phyloP scores from a whole-genome alignment of 805 yeast species.

The Suhomyces pyralidae region DNA sequence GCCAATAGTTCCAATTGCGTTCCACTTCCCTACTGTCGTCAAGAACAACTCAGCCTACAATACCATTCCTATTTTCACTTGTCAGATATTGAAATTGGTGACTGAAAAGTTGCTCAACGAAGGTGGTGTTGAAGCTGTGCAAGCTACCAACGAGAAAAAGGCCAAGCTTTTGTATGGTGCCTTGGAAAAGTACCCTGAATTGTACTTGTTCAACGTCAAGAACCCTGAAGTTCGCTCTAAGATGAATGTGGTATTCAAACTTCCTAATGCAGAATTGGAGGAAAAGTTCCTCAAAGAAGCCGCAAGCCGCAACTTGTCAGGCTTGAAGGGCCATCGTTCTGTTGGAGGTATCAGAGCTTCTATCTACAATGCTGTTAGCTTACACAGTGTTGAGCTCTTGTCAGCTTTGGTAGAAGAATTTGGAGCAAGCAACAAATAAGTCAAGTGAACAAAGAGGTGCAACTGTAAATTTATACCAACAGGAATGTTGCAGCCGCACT shows the following conservation, averaged over 20 bases:
- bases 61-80: constrained; percentile 91
- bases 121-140: constrained; percentile 74
- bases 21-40: constrained; percentile 82
- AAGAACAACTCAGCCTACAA: constrained; percentile 91
- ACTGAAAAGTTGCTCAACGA: constrained; percentile 54
- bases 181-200: constrained; percentile 61
- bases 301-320: constrained; percentile 54
- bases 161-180: constrained; percentile 61
- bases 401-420: constrained; percentile 58
- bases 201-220: constrained; percentile 67
- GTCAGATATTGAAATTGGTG: constrained; percentile 81
- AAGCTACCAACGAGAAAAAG: constrained; percentile 56
- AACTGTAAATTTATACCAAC: not conserved
- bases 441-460: not conserved
- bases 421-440: constrained; percentile 35
- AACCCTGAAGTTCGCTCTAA: constrained; percentile 60
- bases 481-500: not conserved
- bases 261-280: constrained; percentile 63
- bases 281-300: constrained; percentile 70
- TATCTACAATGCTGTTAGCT: constrained; percentile 79
- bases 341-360: constrained; percentile 98
- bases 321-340: constrained; percentile 92
- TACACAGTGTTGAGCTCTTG: constrained; percentile 55
- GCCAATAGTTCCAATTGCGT: constrained; percentile 87
- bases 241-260: constrained; percentile 92